A percentile compares a stretch with the other conserved stretches of the same genome.
Conservation (phyloP, 768 basidiomycete genomes). For the Sporobolomyces pararoseus region DNA sequence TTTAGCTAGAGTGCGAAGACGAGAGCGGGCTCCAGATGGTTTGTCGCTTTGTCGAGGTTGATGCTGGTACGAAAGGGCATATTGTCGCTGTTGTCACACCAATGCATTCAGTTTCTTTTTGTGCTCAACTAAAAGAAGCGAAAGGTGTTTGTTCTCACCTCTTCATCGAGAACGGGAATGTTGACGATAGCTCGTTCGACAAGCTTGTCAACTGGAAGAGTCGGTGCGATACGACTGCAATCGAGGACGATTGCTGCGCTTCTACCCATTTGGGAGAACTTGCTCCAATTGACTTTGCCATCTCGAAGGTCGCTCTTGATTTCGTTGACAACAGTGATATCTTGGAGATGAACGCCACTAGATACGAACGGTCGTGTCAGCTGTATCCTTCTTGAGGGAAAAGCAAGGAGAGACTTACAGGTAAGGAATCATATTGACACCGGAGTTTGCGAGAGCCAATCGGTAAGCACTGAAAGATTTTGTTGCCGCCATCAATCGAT, state of each 20-base stretch:
- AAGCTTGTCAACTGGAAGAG: slow-evolving; percentile 28
- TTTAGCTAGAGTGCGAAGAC: slow-evolving; percentile 15
- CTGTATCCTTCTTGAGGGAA: neutral
- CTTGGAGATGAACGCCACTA: slow-evolving; percentile 87
- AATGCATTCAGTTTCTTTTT: neutral
- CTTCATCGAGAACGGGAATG: slow-evolving; percentile 36
- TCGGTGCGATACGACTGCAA: slow-evolving; percentile 35
- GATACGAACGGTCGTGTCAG: neutral
- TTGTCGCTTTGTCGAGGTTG: slow-evolving; percentile 17
- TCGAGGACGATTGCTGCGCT: slow-evolving; percentile 67
- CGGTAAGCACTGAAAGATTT: slow-evolving; percentile 88
- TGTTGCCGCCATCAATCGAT: slow-evolving; percentile 73
- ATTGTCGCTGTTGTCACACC: slow-evolving; percentile 10
- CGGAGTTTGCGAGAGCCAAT: slow-evolving; percentile 76
- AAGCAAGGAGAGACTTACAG: slow-evolving; percentile 48
- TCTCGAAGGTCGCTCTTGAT: slow-evolving; percentile 69
- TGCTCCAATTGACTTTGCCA: slow-evolving; percentile 89
- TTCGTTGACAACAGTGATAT: slow-evolving; percentile 80
- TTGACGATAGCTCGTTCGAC: slow-evolving; percentile 40
- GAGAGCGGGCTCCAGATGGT: neutral
- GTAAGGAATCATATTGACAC: slow-evolving; percentile 79
- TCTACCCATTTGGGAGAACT: slow-evolving; percentile 86
- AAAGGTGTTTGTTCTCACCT: slow-evolving; percentile 9
- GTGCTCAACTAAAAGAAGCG: neutral
- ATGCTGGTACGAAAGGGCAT: slow-evolving; percentile 33